Evolutionary conservation across 1,284 basidiomycete genomes (phyloP).

Genomic region (Fomitopsis schrenkii): DNA sequence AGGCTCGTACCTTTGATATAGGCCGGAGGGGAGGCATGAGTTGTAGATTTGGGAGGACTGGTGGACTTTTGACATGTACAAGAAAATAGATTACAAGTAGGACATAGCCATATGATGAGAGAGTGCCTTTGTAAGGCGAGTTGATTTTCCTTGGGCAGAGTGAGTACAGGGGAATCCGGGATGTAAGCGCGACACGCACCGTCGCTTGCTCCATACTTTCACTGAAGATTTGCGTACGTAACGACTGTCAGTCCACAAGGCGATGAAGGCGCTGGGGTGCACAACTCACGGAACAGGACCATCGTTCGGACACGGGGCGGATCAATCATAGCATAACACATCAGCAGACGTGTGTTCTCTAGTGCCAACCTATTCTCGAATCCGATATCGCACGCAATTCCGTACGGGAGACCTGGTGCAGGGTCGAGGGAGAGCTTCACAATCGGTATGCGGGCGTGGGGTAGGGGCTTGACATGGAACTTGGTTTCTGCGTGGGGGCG

Average conservation of each 20-base stretch:
- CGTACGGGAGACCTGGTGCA: slow-evolving; percentile 83
- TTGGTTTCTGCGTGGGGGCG: slow-evolving; percentile 72
- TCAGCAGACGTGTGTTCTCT: slow-evolving; percentile 93
- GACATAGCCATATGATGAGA: slow-evolving; percentile 98
- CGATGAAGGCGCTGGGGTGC: background rate
- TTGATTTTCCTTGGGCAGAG: slow-evolving; percentile 80
- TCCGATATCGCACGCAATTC: slow-evolving; percentile 96
- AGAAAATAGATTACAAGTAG: slow-evolving; percentile 97
- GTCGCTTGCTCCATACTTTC: slow-evolving; percentile 98
- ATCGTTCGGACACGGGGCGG: slow-evolving; percentile 90
- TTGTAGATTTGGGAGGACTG: slow-evolving; percentile 89
- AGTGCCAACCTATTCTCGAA: slow-evolving; percentile 97
- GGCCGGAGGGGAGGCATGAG: slow-evolving; percentile 84
- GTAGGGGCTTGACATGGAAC: slow-evolving; percentile 94
- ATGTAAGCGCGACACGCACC: slow-evolving; percentile 38
- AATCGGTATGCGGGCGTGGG: slow-evolving; percentile 97
- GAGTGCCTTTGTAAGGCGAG: slow-evolving; percentile 93
- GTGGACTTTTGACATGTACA: slow-evolving; percentile 94
- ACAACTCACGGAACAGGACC: slow-evolving; percentile 86
- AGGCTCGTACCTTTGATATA: slow-evolving; percentile 54
- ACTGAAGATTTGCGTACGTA: slow-evolving; percentile 43
- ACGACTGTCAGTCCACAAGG: slow-evolving; percentile 1
- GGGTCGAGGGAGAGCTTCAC: slow-evolving; percentile 94
- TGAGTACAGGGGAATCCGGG: background rate
- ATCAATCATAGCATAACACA: slow-evolving; percentile 98